Conservation (phyloP, 192 early-diverging fungal genomes). For the Linderina pennispora region DNA sequence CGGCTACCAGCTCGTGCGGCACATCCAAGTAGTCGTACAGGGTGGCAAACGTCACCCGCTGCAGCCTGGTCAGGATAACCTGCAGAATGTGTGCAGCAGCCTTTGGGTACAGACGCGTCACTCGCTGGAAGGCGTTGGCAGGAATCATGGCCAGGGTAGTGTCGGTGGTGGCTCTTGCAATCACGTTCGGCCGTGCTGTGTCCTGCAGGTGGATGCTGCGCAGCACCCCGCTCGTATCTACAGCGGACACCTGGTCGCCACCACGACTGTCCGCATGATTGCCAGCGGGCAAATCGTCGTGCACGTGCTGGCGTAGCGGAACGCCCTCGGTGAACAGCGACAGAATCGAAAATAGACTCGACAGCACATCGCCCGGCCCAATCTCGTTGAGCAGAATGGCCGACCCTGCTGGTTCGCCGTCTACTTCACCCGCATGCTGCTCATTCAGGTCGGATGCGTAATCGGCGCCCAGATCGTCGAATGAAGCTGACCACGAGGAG, state of each 20-base stretch:
- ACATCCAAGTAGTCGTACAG: conserved; percentile 84
- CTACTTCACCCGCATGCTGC: neutral
- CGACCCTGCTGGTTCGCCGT: conserved; percentile 49
- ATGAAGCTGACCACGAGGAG: neutral
- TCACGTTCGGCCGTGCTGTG: conserved; percentile 59
- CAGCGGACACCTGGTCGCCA: no score
- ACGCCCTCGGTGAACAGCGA: conserved; percentile 80
- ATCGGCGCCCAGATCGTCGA: neutral
- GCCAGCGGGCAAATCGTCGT: neutral
- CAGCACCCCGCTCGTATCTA: conserved; percentile 1
- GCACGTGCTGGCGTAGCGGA: conserved; percentile 30
- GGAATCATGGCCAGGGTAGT: conserved; percentile 93
- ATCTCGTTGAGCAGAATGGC: conserved; percentile 73
- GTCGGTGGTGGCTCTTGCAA: conserved; percentile 78
- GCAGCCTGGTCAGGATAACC: conserved; percentile 91
- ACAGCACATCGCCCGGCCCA: conserved; percentile 82
- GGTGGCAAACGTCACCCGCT: conserved; percentile 89
- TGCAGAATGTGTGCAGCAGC: conserved; percentile 93
- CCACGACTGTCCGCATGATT: no score
- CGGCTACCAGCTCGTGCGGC: conserved; percentile 76
- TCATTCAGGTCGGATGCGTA: neutral
- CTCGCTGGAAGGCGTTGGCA: conserved; percentile 81
- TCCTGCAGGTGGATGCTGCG: neutral
- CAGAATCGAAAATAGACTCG: conserved; percentile 89
- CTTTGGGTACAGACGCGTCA: conserved; percentile 86